These are phyloP conservation scores for Trichoderma sp. DNA, from an alignment of 2,329 filamentous ascomycete species.

Conservation along the genomic window DNA sequence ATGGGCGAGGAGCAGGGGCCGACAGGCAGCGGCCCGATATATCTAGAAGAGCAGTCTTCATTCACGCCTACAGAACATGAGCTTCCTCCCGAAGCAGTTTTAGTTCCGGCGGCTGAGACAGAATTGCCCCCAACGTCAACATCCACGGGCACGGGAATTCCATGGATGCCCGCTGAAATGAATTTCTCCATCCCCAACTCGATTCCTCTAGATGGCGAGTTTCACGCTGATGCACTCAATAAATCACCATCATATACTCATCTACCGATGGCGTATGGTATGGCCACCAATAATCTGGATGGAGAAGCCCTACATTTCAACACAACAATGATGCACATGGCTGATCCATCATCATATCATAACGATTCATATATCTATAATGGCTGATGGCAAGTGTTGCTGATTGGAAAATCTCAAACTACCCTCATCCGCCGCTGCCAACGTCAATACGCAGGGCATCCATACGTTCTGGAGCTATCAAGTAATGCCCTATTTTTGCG, in stretches of 20 bases:
- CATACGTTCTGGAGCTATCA: background rate
- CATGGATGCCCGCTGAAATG: slow-evolving; percentile 13
- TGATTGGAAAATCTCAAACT: background rate
- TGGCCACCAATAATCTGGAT: background rate
- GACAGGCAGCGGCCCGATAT: background rate
- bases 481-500: background rate
- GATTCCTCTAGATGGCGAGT: background rate
- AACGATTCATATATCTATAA: slow-evolving; percentile 5
- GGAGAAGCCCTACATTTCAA: slow-evolving; percentile 2
- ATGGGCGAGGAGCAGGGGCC: background rate
- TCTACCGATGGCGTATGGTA: background rate
- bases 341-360: slow-evolving; percentile 9
- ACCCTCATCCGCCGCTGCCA: background rate
- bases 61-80: background rate
- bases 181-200: background rate
- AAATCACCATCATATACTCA: slow-evolving; percentile 14
- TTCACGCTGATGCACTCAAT: background rate
- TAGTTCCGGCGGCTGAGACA: background rate
- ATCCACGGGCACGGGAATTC: background rate
- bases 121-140: background rate
- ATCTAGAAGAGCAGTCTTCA: slow-evolving; percentile 5
- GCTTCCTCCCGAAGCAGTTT: background rate
- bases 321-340: slow-evolving; percentile 1
- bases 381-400: background rate
- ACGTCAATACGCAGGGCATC: background rate